Base-by-base conservation (phyloP, 257 asterid species). In the Solanum pinnatisectum region DNA sequence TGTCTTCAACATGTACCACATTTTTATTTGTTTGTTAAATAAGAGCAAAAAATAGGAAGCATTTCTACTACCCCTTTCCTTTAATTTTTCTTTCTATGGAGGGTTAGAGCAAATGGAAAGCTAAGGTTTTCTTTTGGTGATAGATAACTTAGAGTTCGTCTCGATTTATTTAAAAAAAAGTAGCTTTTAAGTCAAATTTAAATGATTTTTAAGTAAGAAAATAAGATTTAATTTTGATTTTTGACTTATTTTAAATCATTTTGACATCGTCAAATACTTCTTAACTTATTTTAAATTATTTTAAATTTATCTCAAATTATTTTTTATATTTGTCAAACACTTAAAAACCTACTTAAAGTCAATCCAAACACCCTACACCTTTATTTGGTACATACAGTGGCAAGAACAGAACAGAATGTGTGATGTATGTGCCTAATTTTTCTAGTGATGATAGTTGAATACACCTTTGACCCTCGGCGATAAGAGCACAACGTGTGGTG, bases 11-110 rank as follows among this genome's bases (percentile, higher is more conserved):
- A 84, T 90, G 90, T 84, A 87, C 84, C 90, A 67, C 89, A 88
- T 92, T 90, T 88, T 89, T 88, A 82, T 88, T 87, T 92, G 87
- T 86, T 91, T 88, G 74, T 88, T 79, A 68, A 91, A 91, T 90
- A 91, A 92, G 89, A 92, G 88, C 86, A 84, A 71, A 88, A 22
- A 72, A 10, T 82, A 49, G 85, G 70, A 4, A 33, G 12, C 11
- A 39, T 39, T 77, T 81, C 68, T 81, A 18, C 27, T 15, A 30
- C 25, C n/a, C 37, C 30, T 12, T 79, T 42, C 25, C 39, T 42
- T 42, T 40, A 77, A 25, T 3, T 39, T 16, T 44, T 27, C 6
- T 44, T 44, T 13, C 15, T 2, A 44, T 27, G 32, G 46, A 39
- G 32, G 2, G 60, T 42, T 25, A 5, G 63, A 25, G 35, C 59